Base-by-base conservation (phyloP, 2,329 filamentous ascomycete species). In the Orbilia quercus region DNA sequence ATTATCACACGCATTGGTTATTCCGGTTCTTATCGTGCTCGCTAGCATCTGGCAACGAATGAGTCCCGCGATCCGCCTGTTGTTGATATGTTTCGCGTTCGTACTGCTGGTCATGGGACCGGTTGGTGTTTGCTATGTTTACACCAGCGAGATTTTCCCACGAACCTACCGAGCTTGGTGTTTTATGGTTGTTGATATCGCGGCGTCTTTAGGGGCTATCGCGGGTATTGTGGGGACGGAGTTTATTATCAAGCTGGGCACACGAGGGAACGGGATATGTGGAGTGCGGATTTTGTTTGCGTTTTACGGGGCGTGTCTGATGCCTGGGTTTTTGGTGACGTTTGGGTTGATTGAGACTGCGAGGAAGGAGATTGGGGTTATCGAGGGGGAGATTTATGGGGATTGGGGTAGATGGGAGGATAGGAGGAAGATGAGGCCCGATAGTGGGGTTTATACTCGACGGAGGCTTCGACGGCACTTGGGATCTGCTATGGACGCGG, bases 321-420 rank as follows among this genome's bases (percentile, higher is more conserved):
- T 62, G 9, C 20, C 28, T 25, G 60, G 31, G 14, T 50, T 62
- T 18, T 22, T 73, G 34, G 25, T 14, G 2, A 42, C 22, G 1
- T 57, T 73, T 28, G 69, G 69, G 23, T 18, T 73, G 1, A 22
- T 66, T 44, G 69, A 73, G 31, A 73, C 69, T 23, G 60, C 60
- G 9, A 66, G 69, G 48, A 73, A 73, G 40, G 69, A 73, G 25
- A 25, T 62, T 16, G 60, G 48, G 0, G 55, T 73, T 18, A 62
- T 73, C 28, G 69, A 73, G n/a, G 69, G 69, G 9, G 69, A 73
- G 47, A 18, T 62, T 31, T 73, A 73, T 73, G 69, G 69, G 14
- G 60, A 73, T 55, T 73, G 69, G 69, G 60, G 54, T 3, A 66
- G 18, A 42, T 73, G 69, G 69, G 48, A 60, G 12, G 67, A 63